These are phyloP conservation scores for Talaromyces sp. DNA, from an alignment of 2,329 filamentous ascomycete species.

Conservation along the genomic window DNA sequence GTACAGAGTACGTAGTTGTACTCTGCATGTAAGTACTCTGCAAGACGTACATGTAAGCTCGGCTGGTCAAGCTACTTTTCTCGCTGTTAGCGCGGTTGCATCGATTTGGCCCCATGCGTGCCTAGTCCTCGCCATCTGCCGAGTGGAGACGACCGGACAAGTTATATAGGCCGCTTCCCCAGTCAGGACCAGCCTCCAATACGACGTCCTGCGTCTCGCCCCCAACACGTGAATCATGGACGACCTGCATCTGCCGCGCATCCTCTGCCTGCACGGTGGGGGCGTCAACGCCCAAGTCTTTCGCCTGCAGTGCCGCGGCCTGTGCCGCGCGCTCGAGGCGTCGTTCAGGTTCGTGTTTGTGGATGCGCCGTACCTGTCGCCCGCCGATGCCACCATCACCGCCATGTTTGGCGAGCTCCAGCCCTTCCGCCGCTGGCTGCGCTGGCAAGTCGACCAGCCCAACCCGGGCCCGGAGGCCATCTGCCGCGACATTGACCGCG, in stretches of 20 bases:
- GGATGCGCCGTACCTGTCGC: slow-evolving; percentile 62
- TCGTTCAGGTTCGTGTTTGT: slow-evolving; percentile 68
- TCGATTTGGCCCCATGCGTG: too few relatives aligned
- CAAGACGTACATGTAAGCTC: too few relatives aligned
- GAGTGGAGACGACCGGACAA: neutral
- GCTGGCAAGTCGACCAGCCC: slow-evolving; percentile 52
- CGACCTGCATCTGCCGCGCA: slow-evolving; percentile 47
- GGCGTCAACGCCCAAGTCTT: slow-evolving; percentile 70
- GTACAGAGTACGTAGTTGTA: too few relatives aligned
- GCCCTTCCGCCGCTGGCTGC: slow-evolving; percentile 61
- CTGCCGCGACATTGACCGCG: slow-evolving; percentile 35
- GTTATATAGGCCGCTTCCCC: neutral
- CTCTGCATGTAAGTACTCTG: too few relatives aligned
- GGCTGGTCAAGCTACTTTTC: too few relatives aligned
- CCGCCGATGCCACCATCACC: slow-evolving; percentile 58
- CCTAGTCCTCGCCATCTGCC: too few relatives aligned
- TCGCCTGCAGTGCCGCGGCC: slow-evolving; percentile 58
- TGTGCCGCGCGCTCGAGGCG: slow-evolving; percentile 46
- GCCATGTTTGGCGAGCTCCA: slow-evolving; percentile 61
- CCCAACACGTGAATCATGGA: neutral
- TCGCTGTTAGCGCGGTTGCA: too few relatives aligned
- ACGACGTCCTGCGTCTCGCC: neutral
- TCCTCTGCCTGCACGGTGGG: slow-evolving; percentile 77
- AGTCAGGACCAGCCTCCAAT: neutral
- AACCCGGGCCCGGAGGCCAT: slow-evolving; percentile 24